Evolutionary conservation across 2,329 filamentous ascomycete genomes (phyloP).

Genomic region (Penicillium concentricum): DNA sequence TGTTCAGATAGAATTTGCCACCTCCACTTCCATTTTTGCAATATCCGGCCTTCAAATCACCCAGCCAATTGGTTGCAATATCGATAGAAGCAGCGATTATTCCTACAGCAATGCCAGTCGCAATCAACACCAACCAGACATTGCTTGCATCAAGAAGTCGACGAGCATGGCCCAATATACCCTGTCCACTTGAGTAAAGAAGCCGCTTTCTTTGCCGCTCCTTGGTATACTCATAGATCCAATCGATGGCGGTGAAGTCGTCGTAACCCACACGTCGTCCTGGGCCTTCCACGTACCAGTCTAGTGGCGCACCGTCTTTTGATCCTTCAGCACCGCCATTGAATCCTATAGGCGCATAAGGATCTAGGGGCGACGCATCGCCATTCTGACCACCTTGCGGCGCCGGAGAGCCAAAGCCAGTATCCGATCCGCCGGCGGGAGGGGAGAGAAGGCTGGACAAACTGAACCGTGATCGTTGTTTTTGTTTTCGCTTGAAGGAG

Average conservation of each 20-base stretch:
- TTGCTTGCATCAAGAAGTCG: slow-evolving; percentile 81
- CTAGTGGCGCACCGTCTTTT: slow-evolving; percentile 49
- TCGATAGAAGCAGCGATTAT: slow-evolving; percentile 85
- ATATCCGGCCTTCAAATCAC: slow-evolving; percentile 85
- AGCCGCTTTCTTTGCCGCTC: slow-evolving; percentile 85
- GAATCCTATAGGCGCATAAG: slow-evolving; percentile 19
- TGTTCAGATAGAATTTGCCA: slow-evolving; percentile 87
- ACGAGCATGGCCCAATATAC: slow-evolving; percentile 69
- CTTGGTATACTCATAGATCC: slow-evolving; percentile 98
- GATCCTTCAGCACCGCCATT: slow-evolving; percentile 28
- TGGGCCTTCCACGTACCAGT: slow-evolving; percentile 90
- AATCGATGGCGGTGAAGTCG: slow-evolving; percentile 95
- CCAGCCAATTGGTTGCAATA: slow-evolving; percentile 88
- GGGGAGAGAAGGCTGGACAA: slow-evolving; percentile 41
- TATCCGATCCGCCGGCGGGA: slow-evolving; percentile 26
- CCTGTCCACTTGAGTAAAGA: slow-evolving; percentile 66
- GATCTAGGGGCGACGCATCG: slow-evolving; percentile 26
- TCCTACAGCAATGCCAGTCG: slow-evolving; percentile 81
- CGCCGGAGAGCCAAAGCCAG: slow-evolving; percentile 25
- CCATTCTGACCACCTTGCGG: slow-evolving; percentile 30
- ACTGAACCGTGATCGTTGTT: slow-evolving; percentile 39
- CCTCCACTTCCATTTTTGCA: slow-evolving; percentile 76
- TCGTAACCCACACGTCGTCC: slow-evolving; percentile 91
- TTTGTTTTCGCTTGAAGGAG: slow-evolving; percentile 46
- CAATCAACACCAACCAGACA: slow-evolving; percentile 84